Evolutionary conservation across 73 alveolate genomes (phyloP).

Genomic region (Effrenium voratum): DNA sequence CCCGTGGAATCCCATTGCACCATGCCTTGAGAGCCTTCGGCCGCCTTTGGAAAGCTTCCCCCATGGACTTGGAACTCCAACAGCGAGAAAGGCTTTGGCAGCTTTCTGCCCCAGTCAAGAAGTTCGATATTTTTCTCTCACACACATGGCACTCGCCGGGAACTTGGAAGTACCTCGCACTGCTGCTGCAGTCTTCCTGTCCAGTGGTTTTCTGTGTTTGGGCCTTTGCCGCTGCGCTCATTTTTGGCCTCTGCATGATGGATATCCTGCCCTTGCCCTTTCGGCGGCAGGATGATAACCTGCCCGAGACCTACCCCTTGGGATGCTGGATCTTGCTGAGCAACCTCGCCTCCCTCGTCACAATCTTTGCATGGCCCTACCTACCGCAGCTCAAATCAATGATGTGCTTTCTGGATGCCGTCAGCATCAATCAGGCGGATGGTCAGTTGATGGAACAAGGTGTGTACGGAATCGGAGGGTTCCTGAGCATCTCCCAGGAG

Average conservation of each 20-base stretch:
- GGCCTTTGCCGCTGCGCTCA: background rate
- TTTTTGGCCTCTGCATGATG: background rate
- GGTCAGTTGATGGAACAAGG: background rate
- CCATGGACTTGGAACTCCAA: background rate
- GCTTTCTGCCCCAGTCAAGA: background rate
- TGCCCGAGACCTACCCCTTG: background rate
- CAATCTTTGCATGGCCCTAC: background rate
- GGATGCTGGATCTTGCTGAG: background rate
- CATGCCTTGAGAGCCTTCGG: background rate
- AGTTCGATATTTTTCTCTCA: background rate
- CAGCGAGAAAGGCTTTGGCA: slow-evolving; percentile 12
- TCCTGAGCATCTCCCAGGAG: background rate
- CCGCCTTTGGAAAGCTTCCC: background rate
- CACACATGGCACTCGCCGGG: slow-evolving; percentile 4
- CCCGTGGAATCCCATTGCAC: background rate
- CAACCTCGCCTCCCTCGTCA: background rate
- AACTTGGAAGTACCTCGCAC: background rate
- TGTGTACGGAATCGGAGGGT: background rate
- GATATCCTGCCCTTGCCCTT: background rate
- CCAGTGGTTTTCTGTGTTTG: background rate
- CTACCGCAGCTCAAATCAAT: background rate
- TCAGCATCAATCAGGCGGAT: slow-evolving; percentile 19
- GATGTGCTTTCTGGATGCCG: slow-evolving; percentile 14
- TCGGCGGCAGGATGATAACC: background rate
- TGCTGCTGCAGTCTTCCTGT: background rate